Evolutionary conservation across 1,139 yeast species (phyloP).

Genomic region (Tardiomyces depauwii): DNA sequence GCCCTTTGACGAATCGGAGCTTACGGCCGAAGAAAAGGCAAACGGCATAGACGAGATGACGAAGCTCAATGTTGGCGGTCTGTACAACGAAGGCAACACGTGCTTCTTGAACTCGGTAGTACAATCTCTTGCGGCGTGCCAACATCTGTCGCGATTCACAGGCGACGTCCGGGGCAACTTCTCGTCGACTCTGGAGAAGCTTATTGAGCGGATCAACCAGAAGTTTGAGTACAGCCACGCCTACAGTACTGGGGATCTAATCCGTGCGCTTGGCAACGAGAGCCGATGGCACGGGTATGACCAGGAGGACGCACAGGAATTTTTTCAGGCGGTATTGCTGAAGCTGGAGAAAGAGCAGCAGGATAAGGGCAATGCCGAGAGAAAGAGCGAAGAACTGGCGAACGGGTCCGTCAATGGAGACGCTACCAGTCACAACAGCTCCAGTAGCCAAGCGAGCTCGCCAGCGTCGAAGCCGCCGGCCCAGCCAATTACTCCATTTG

Average conservation of each 20-base stretch:
- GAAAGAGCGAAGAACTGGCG: not conserved
- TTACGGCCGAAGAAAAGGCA: conserved; percentile 15
- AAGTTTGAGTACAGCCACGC: conserved; percentile 26
- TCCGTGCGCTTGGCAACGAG: conserved; percentile 68
- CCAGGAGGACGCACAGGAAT: conserved; percentile 93
- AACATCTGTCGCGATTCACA: conserved; percentile 46
- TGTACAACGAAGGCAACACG: conserved; percentile 82
- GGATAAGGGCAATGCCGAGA: conserved; percentile 12
- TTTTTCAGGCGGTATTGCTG: conserved; percentile 68
- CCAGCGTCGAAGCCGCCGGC: conserved; percentile 2
- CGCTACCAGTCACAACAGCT: no score
- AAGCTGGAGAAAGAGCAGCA: conserved; percentile 54
- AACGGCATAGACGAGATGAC: conserved; percentile 17
- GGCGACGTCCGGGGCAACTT: conserved; percentile 6
- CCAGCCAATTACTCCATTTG: conserved; percentile 72
- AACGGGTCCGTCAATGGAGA: not conserved
- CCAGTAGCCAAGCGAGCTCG: not conserved
- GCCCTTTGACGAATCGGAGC: conserved; percentile 15
- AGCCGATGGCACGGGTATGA: conserved; percentile 71
- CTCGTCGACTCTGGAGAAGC: conserved; percentile 15
- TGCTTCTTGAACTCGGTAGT: conserved; percentile 89
- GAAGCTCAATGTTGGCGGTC: conserved; percentile 50
- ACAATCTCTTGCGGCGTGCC: conserved; percentile 72
- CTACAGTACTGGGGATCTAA: conserved; percentile 53
- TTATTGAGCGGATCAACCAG: conserved; percentile 25